Percentiles rank a stretch among this genome's conserved stretches.
Conservation (phyloP, 495 filamentous ascomycete species). For the Penicillium paxilli region DNA sequence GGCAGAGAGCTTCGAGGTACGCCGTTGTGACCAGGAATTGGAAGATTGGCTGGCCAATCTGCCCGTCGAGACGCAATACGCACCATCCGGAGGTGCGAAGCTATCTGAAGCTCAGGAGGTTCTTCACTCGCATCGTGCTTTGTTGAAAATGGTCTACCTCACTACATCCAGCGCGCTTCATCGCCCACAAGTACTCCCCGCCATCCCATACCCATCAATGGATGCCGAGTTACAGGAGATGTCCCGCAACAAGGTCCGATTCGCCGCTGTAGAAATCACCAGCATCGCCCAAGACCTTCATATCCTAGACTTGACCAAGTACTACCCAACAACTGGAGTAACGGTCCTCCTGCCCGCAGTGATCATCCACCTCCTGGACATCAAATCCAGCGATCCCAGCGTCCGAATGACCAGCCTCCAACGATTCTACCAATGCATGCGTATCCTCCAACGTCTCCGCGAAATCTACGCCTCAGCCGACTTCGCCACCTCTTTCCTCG, state of each 20-base stretch:
- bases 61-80: slow-evolving; percentile 65
- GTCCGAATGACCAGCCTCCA: slow-evolving; percentile 66
- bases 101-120: slow-evolving; percentile 52
- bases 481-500: slow-evolving; percentile 81
- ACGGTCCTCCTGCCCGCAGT: slow-evolving; percentile 87
- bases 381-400: slow-evolving; percentile 72
- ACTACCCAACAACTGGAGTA: slow-evolving; percentile 82
- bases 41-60: slow-evolving; percentile 69
- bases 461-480: slow-evolving; percentile 87
- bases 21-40: slow-evolving; percentile 70
- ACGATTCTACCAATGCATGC: slow-evolving; percentile 84
- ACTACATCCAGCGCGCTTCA: slow-evolving; percentile 86
- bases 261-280: slow-evolving; percentile 78
- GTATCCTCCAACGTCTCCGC: slow-evolving; percentile 74
- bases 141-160: slow-evolving; percentile 87
- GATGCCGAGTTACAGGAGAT: slow-evolving; percentile 69
- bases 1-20: slow-evolving; percentile 71
- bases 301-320: slow-evolving; percentile 66
- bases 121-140: slow-evolving; percentile 70
- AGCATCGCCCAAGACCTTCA: slow-evolving; percentile 73
- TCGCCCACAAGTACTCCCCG: slow-evolving; percentile 80
- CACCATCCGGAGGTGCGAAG: slow-evolving; percentile 41
- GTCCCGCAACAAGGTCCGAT: slow-evolving; percentile 74
- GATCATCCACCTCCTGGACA: slow-evolving; percentile 87
- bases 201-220: slow-evolving; percentile 59